Evolutionary conservation across 2,329 filamentous ascomycete genomes (phyloP).

Genomic region (Cryphonectria parasitica): DNA sequence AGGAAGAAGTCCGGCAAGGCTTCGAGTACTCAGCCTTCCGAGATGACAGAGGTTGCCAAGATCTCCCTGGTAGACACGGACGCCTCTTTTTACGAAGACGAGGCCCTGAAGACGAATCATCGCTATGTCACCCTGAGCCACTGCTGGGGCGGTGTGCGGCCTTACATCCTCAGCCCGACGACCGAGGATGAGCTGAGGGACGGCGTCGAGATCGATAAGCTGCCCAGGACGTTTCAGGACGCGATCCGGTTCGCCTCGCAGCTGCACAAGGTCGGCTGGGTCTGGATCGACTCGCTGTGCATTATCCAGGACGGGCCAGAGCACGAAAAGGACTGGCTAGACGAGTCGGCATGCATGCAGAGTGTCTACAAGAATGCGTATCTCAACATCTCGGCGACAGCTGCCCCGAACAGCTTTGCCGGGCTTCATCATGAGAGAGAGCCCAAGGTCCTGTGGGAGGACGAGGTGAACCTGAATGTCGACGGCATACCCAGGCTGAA

Average conservation of each 20-base stretch:
- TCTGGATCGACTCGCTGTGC: slow-evolving; percentile 28
- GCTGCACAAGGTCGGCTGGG: background rate
- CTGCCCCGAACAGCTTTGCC: slow-evolving; percentile 23
- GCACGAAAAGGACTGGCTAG: slow-evolving; percentile 29
- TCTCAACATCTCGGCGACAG: slow-evolving; percentile 31
- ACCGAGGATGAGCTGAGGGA: too few species aligned
- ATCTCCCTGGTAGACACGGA: too few species aligned
- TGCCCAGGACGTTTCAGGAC: slow-evolving; percentile 15
- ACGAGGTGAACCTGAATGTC: slow-evolving; percentile 5
- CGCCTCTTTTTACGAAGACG: too few species aligned
- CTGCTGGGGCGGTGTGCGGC: too few species aligned
- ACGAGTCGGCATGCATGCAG: slow-evolving; percentile 30
- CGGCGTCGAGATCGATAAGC: background rate
- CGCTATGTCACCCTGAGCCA: too few species aligned
- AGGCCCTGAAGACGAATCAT: too few species aligned
- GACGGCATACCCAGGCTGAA: background rate
- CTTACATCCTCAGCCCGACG: too few species aligned
- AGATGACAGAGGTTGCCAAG: too few species aligned
- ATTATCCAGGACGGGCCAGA: slow-evolving; percentile 24
- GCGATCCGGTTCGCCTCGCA: slow-evolving; percentile 8
- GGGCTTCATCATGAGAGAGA: slow-evolving; percentile 18
- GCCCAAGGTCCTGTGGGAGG: slow-evolving; percentile 18
- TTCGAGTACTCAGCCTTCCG: too few species aligned
- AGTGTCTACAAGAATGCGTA: slow-evolving; percentile 31
- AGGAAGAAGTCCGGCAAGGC: too few species aligned